Percentiles rank a stretch among this genome's conserved stretches.
phyloP scores from a whole-genome alignment of 129 eudicot genomes.

The Artemisia argyi region DNA sequence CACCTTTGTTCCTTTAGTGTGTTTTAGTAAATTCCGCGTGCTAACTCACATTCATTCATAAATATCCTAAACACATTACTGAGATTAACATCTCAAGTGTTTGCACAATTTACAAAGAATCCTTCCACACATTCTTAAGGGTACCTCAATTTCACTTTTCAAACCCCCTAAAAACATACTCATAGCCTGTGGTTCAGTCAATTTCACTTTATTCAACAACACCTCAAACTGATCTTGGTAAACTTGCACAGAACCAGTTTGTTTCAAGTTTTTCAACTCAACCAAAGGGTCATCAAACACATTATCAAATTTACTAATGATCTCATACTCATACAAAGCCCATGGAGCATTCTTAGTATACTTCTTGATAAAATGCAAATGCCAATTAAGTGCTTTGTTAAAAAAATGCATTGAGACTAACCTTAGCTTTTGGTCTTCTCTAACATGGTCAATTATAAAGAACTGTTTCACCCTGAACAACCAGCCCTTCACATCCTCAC shows the following conservation, averaged over 20 bases:
- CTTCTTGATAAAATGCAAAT: not conserved
- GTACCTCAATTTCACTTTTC: not conserved
- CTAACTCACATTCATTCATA: no score
- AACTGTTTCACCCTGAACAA: not conserved
- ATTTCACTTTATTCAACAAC: not conserved
- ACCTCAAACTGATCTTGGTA: not conserved
- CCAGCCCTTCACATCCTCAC: not conserved
- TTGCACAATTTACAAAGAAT: no score
- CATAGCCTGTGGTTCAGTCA: not conserved
- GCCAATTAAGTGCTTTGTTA: no score
- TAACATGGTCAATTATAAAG: not conserved
- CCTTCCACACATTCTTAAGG: no score
- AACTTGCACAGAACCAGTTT: not conserved
- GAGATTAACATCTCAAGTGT: no score
- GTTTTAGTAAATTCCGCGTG: no score
- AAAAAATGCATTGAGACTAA: not conserved
- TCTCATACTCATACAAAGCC: not conserved
- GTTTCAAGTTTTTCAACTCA: not conserved
- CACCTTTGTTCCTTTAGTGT: no score
- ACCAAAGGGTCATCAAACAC: not conserved
- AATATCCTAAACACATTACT: no score
- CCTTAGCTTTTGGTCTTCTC: not conserved
- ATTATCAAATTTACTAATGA: not conserved
- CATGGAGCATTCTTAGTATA: not conserved
- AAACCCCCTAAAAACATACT: not conserved